Percentiles rank a stretch among this genome's conserved stretches.
These are phyloP conservation scores for Monosporascus sp. DNA, from an alignment of 2,329 filamentous ascomycete species.

Conservation along the genomic window DNA sequence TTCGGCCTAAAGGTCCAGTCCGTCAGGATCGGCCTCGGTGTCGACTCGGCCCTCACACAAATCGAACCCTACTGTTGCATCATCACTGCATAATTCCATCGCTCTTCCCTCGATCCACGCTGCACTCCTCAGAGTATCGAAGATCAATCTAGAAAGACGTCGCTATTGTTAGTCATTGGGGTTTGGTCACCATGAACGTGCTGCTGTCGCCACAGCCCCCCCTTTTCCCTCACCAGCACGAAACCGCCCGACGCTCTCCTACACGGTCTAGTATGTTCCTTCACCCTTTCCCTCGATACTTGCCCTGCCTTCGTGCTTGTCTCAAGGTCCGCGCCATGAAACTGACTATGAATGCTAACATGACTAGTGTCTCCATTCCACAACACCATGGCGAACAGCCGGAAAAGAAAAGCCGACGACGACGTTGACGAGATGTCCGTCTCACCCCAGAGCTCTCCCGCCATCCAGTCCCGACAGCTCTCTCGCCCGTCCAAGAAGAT, in stretches of 20 bases:
- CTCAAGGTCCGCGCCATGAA: neutral
- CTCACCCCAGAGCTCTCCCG: slow-evolving; percentile 78
- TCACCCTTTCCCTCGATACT: slow-evolving; percentile 1
- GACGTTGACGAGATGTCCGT: slow-evolving; percentile 88
- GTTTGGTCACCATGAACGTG: slow-evolving; percentile 50
- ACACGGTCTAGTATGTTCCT: slow-evolving; percentile 47
- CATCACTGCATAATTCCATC: no score
- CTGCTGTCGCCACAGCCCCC: slow-evolving; percentile 55
- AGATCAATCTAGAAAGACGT: no score
- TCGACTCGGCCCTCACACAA: no score
- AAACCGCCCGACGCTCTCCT: slow-evolving; percentile 47
- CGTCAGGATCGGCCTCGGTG: no score
- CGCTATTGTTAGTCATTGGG: neutral
- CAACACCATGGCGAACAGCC: slow-evolving; percentile 46
- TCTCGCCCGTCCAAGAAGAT: slow-evolving; percentile 59
- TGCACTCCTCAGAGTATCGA: no score
- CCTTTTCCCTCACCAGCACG: slow-evolving; percentile 54
- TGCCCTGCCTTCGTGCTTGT: neutral
- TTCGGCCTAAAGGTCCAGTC: no score
- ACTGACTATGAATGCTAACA: neutral
- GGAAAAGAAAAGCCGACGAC: slow-evolving; percentile 83
- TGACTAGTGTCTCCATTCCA: slow-evolving; percentile 44
- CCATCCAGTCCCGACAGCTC: slow-evolving; percentile 63
- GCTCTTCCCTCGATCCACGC: no score
- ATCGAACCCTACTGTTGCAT: no score